These are phyloP conservation scores for Clathrospora elynae DNA, from an alignment of 2,329 filamentous ascomycete genomes.

Conservation along the genomic window DNA sequence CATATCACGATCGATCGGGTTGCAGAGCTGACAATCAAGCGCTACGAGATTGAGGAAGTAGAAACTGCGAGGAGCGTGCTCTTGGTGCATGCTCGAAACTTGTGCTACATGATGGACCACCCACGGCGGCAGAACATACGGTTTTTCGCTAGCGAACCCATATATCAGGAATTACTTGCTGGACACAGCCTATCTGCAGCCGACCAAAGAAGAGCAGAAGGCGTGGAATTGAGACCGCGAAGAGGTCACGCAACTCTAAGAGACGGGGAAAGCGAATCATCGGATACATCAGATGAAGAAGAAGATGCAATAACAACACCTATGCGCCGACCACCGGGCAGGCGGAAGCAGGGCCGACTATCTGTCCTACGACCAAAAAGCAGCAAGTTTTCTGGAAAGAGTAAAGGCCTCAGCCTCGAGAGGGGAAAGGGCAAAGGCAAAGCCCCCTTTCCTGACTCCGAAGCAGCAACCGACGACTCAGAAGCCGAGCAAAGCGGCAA, in stretches of 20 bases:
- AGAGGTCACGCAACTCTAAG: conserved; percentile 35
- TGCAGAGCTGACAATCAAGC: conserved; percentile 41
- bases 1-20: conserved; percentile 42
- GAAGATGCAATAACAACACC: conserved; percentile 29
- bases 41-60: conserved; percentile 46
- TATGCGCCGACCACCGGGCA: conserved; percentile 21
- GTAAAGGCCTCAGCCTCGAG: conserved; percentile 24
- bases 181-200: conserved; percentile 37
- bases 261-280: conserved; percentile 30
- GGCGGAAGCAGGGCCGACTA: conserved; percentile 36
- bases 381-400: conserved; percentile 45
- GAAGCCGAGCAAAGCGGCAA: conserved; percentile 18
- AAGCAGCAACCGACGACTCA: conserved; percentile 23
- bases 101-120: conserved; percentile 49
- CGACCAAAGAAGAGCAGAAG: conserved; percentile 39
- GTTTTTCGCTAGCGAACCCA: conserved; percentile 40
- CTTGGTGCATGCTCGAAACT: conserved; percentile 44
- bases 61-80: conserved; percentile 42
- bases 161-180: conserved; percentile 39
- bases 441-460: conserved; percentile 20
- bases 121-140: conserved; percentile 36
- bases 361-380: conserved; percentile 46
- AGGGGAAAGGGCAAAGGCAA: conserved; percentile 29
- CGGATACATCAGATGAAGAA: conserved; percentile 31
- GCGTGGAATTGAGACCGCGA: conserved; percentile 37